Base-by-base conservation (phyloP, 768 basidiomycete species). In the Hypholoma fasciculare region DNA sequence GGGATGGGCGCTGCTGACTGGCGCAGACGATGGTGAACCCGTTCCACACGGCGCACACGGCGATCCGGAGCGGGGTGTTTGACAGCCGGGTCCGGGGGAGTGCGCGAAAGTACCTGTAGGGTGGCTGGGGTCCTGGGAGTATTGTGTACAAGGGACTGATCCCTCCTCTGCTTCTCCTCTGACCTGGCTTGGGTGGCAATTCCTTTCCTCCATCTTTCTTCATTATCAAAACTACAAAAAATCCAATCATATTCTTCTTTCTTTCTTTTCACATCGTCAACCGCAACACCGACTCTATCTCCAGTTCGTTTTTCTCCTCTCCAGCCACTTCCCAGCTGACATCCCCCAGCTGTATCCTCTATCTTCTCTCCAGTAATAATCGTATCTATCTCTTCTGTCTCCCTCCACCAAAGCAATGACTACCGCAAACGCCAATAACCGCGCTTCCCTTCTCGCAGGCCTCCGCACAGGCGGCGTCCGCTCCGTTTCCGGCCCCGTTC, bases 391-490 rank as follows among this genome's bases (percentile, higher is more conserved):
- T 56, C 59, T 62, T 68, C 65, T 59, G 54, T 56, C 61, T 62
- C 57, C 26, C 58, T 40, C 63, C 60, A 49, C 67, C 67, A 65
- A 66, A 71, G 65, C 72, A 71, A 82, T 82, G 80, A 72, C 81
- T 70, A 75, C 77, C 68, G 66, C 75, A 57, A 74, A 74, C 51
- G 68, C 81, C 65, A 87, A 80, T 71, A 75, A 78, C 61, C 90
- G 92, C 66, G 91, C 93, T 51, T 90, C 90, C 61, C 91, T 94
- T 68, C 90, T 94, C 72, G 81, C 88, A 59, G 91, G 90, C 65
- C 90, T 94, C 68, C 89, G 92, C 71, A 94, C 92, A 54, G 93
- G 92, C 70, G 92, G 92, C 49, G 93, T 94, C 59, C 89, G 92
- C 65, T 87, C 92, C n/a, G 67, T 80, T 46, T 89, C 90, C 56